Conservation (phyloP, 202 grass and related monocot species). For the Elaeis oleifera region DNA sequence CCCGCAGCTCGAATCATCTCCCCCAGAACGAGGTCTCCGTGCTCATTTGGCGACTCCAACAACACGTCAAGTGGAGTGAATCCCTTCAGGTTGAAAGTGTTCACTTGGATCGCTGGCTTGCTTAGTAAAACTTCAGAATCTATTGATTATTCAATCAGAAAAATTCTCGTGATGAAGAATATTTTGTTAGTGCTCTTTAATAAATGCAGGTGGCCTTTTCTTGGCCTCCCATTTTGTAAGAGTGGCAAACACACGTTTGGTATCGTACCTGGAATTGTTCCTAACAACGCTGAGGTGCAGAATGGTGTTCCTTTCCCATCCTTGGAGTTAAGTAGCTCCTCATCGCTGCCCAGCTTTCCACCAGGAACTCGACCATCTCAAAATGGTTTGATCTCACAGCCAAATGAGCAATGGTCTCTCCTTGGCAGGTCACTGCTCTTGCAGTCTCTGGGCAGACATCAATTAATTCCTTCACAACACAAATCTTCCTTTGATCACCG, state of each 20-base stretch:
- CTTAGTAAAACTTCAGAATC: conserved; percentile 5
- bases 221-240: too few species aligned
- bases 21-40: conserved; percentile 5
- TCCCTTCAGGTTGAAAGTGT: not conserved
- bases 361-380: not conserved
- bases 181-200: too few species aligned
- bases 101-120: not conserved
- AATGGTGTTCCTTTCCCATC: conserved; percentile 11
- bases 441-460: not conserved
- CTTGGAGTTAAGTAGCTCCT: not conserved
- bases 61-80: conserved; percentile 6
- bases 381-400: conserved; percentile 9
- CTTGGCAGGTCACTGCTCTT: not conserved
- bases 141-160: not conserved
- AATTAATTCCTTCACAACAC: not conserved
- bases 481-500: not conserved
- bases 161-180: too few species aligned
- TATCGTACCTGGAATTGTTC: conserved; percentile 6
- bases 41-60: not conserved
- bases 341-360: not conserved
- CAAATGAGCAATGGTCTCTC: conserved; percentile 14
- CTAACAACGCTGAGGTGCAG: not conserved
- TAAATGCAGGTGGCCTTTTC: too few species aligned
- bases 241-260: too few species aligned
- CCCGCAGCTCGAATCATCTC: not conserved